Conservation (phyloP, 805 yeast species). For the Kluyveromyces starmeri region DNA sequence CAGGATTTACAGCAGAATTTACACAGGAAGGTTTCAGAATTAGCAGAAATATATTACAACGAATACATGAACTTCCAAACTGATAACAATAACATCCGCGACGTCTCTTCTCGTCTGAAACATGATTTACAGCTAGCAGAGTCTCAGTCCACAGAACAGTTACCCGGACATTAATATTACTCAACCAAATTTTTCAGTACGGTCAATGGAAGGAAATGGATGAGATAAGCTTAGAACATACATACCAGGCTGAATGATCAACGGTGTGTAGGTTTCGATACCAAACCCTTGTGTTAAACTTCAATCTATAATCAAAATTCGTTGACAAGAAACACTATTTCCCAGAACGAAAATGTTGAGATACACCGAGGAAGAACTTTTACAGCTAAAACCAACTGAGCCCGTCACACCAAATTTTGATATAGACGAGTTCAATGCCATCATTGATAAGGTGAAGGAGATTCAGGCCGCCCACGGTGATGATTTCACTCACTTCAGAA, state of each 20-base stretch:
- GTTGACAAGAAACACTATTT: not conserved
- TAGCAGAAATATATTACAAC: conserved; percentile 17
- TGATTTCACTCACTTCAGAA: conserved; percentile 36
- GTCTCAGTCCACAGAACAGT: too few relatives aligned
- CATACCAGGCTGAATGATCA: too few relatives aligned
- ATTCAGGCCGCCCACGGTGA: conserved; percentile 29
- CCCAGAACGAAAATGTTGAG: conserved; percentile 34
- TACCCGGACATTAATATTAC: too few relatives aligned
- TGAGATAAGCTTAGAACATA: too few relatives aligned
- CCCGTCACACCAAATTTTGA: conserved; percentile 54
- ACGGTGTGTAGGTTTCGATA: too few relatives aligned
- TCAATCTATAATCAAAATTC: too few relatives aligned
- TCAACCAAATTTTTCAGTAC: too few relatives aligned
- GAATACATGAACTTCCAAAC: conserved; percentile 16
- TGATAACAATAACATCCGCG: conserved; percentile 12
- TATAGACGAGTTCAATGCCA: conserved; percentile 52
- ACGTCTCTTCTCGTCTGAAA: conserved; percentile 7
- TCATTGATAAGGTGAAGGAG: conserved; percentile 59
- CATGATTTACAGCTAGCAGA: not conserved
- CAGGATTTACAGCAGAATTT: not conserved
- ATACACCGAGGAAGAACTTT: conserved; percentile 66
- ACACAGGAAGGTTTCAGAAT: conserved; percentile 13
- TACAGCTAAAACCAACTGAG: conserved; percentile 47
- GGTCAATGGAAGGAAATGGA: too few relatives aligned
- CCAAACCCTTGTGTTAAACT: too few relatives aligned